Conservation (phyloP, 306 rosid species). For the Corylus americana region DNA sequence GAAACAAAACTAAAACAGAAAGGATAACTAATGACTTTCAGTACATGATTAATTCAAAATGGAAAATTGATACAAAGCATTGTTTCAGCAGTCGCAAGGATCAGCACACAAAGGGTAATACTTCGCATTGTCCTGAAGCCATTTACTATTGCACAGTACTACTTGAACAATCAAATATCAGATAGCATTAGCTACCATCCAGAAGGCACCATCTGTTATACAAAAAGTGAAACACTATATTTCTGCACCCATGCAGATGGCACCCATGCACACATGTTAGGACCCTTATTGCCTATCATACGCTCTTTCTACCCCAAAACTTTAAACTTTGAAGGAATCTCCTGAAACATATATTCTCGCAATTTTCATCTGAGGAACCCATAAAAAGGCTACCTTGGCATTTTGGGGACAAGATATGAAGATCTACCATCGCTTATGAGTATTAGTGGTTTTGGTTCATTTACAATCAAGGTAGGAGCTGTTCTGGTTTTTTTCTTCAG, state of each 20-base stretch:
- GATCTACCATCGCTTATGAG: too few species aligned
- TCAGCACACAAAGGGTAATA: background rate
- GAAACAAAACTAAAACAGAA: background rate
- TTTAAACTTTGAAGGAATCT: background rate
- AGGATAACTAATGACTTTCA: background rate
- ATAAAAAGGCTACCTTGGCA: too few species aligned
- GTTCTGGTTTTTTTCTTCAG: background rate
- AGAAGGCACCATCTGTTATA: background rate
- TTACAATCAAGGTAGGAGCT: background rate
- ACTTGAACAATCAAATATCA: conserved; percentile 1
- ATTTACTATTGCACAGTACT: background rate
- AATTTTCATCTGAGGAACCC: background rate
- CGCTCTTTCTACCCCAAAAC: background rate
- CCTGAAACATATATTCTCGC: background rate
- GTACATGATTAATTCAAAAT: background rate
- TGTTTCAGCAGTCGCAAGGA: background rate
- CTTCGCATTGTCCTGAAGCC: background rate
- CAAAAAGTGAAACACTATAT: background rate
- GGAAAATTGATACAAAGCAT: background rate
- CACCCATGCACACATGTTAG: background rate
- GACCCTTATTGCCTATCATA: background rate
- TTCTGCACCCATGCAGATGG: background rate
- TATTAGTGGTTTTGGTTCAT: background rate
- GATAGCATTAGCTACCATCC: conserved; percentile 9
- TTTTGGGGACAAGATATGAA: too few species aligned